Conservation (phyloP, 1,284 basidiomycete species). For the Melanopsichium pennsylvanicum region DNA sequence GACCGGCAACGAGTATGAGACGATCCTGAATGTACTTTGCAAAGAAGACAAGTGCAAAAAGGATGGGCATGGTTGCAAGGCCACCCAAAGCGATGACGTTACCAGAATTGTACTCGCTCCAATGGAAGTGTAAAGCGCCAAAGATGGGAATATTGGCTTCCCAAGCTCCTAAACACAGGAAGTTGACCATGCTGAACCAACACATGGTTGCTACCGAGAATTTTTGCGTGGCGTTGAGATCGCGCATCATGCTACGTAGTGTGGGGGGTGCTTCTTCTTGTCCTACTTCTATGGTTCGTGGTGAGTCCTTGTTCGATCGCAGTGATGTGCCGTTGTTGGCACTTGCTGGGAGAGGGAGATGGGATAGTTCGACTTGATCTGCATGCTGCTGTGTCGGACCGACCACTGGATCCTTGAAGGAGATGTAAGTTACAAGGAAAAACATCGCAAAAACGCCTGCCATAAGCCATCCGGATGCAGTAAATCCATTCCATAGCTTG, state of each 20-base stretch:
- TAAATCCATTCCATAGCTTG: conserved; percentile 45
- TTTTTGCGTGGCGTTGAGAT: conserved; percentile 32
- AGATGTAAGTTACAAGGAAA: conserved; percentile 18
- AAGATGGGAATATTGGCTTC: conserved; percentile 50
- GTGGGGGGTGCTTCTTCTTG: conserved; percentile 9
- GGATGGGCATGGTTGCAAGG: conserved; percentile 39
- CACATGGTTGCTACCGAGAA: conserved; percentile 47
- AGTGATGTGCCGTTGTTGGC: too few relatives aligned
- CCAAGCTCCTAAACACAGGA: conserved; percentile 47
- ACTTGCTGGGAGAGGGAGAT: too few relatives aligned
- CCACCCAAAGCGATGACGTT: conserved; percentile 48
- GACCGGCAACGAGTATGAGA: conserved; percentile 32
- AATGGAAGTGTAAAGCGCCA: conserved; percentile 29
- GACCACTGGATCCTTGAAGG: conserved; percentile 28
- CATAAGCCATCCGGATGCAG: conserved; percentile 46
- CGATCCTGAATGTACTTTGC: conserved; percentile 42
- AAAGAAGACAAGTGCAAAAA: conserved; percentile 41
- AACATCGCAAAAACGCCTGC: conserved; percentile 33
- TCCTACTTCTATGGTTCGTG: not conserved
- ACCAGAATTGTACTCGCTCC: conserved; percentile 46
- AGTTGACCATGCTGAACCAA: conserved; percentile 51
- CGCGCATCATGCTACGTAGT: conserved; percentile 21
- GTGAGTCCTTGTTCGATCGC: too few relatives aligned
- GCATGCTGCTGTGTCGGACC: not conserved
- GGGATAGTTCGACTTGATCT: conserved; percentile 13